Percentiles rank a stretch among this genome's conserved stretches.
These are phyloP conservation scores for Fusarium veterinarium DNA, from an alignment of 2,329 filamentous ascomycete species.

Conservation along the genomic window DNA sequence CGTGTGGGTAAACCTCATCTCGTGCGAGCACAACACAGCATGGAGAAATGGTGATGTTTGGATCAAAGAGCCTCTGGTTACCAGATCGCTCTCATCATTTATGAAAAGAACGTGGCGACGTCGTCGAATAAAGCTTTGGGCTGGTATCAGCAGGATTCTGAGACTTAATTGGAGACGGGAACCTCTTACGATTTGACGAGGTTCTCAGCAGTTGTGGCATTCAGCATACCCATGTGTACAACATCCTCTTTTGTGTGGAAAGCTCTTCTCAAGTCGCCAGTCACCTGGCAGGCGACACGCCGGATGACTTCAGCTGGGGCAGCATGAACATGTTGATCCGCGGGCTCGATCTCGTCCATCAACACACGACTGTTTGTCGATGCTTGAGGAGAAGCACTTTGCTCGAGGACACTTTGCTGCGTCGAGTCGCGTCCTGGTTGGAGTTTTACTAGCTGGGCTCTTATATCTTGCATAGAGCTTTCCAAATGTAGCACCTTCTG, in stretches of 20 bases:
- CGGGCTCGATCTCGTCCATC: conserved; percentile 12
- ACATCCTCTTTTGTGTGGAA: conserved; percentile 24
- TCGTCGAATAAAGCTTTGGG: conserved; percentile 17
- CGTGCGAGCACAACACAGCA: conserved; percentile 54
- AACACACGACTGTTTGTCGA: neutral
- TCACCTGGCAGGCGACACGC: conserved; percentile 23
- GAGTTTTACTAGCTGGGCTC: conserved; percentile 1
- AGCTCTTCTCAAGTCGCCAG: conserved; percentile 16
- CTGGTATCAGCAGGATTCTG: neutral
- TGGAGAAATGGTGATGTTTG: conserved; percentile 54
- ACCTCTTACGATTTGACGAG: conserved; percentile 20
- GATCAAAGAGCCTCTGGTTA: conserved; percentile 40
- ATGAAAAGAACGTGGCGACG: conserved; percentile 26
- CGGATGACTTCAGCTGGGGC: conserved; percentile 30
- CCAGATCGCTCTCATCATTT: conserved; percentile 15
- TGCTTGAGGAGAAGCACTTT: neutral
- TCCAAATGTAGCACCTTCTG: conserved; percentile 24
- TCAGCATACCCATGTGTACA: conserved; percentile 19
- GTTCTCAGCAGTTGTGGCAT: conserved; percentile 8
- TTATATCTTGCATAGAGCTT: conserved; percentile 22
- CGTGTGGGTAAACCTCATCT: conserved; percentile 47
- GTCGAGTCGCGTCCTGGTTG: neutral
- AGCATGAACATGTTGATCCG: conserved; percentile 20
- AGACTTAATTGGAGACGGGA: accelerated
- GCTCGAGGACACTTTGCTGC: neutral